phyloP scores from a whole-genome alignment of 805 yeast species.

The Schizosaccharomyces osmophilus region DNA sequence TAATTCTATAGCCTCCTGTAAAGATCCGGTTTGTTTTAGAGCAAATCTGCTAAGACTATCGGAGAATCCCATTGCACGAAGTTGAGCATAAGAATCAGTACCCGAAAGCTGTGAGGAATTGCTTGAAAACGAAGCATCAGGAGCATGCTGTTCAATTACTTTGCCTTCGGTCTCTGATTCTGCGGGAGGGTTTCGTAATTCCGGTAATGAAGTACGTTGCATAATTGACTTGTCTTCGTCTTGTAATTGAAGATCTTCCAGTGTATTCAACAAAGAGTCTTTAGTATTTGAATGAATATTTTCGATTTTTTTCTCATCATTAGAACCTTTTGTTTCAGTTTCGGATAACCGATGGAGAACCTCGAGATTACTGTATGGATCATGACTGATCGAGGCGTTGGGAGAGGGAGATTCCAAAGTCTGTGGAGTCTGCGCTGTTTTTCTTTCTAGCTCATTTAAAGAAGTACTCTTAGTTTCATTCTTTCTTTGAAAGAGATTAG shows the following conservation, averaged over 20 bases:
- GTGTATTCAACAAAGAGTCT: too few relatives aligned
- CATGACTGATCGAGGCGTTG: not conserved
- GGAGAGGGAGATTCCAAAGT: not conserved
- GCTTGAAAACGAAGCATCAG: too few relatives aligned
- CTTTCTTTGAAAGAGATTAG: not conserved
- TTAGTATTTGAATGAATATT: not conserved
- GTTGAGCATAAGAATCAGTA: not conserved
- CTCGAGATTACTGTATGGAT: not conserved
- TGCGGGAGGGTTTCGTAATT: too few relatives aligned
- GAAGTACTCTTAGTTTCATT: not conserved
- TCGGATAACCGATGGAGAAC: not conserved
- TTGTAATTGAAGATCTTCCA: too few relatives aligned
- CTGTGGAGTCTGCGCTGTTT: not conserved
- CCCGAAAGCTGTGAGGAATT: too few relatives aligned
- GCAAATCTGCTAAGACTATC: not conserved
- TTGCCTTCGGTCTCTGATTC: too few relatives aligned
- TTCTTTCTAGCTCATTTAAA: not conserved
- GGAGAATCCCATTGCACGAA: not conserved
- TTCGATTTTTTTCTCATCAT: not conserved
- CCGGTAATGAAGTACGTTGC: too few relatives aligned
- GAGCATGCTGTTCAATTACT: too few relatives aligned
- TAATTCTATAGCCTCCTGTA: not conserved
- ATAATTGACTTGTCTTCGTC: too few relatives aligned
- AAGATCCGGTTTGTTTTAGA: not conserved
- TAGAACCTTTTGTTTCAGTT: not conserved